Conservation (phyloP, 495 filamentous ascomycete species). For the Penicillium chermesinum region DNA sequence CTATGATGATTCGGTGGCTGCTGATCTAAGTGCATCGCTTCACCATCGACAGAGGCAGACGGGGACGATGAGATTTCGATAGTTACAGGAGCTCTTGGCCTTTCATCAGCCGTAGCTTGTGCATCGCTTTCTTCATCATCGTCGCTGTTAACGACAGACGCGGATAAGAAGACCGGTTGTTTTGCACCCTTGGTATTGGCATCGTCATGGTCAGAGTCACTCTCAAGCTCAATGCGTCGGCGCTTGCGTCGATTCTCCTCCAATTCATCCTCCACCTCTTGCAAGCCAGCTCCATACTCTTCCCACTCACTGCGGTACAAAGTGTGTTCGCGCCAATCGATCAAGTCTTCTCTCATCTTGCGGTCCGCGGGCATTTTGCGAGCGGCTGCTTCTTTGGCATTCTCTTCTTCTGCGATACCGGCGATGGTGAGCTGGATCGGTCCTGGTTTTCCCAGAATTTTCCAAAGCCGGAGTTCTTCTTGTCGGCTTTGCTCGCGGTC, state of each 20-base stretch:
- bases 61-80: not conserved
- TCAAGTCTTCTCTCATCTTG: constrained; percentile 26
- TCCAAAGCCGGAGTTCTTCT: constrained; percentile 57
- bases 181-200: not conserved
- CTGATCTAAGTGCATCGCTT: too few species aligned
- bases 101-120: not conserved
- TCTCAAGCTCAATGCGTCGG: constrained; percentile 8
- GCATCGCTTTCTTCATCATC: constrained; percentile 1
- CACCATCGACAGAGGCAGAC: not conserved
- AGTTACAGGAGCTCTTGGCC: not conserved
- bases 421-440: constrained; percentile 11
- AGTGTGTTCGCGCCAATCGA: constrained; percentile 42
- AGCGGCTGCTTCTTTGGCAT: constrained; percentile 5
- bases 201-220: not conserved
- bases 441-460: constrained; percentile 34
- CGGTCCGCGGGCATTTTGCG: constrained; percentile 20
- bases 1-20: too few species aligned
- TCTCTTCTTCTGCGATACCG: constrained; percentile 12
- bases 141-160: not conserved
- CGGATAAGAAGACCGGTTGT: not conserved
- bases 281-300: constrained; percentile 30
- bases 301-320: constrained; percentile 50
- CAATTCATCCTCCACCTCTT: constrained; percentile 30
- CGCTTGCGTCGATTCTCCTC: constrained; percentile 31
- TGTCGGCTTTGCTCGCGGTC: constrained; percentile 46